Conservation (phyloP, 2,329 filamentous ascomycete genomes). For the Xylariaceae sp. region DNA sequence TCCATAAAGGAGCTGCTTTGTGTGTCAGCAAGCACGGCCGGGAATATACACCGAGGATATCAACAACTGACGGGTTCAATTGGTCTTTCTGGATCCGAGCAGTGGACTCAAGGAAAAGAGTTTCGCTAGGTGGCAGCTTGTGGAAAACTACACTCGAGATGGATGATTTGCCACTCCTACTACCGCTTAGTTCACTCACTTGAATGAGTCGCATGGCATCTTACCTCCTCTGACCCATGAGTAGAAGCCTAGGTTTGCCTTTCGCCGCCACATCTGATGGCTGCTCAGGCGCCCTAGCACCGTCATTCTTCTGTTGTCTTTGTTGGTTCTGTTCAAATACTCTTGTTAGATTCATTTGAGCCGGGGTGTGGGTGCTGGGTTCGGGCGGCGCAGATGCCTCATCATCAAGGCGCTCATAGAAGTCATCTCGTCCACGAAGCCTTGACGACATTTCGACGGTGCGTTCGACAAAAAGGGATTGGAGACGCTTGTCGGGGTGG, state of each 20-base stretch:
- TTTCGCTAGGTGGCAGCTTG: slow-evolving; percentile 94
- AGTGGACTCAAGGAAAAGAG: slow-evolving; percentile 91
- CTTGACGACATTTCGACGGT: slow-evolving; percentile 24
- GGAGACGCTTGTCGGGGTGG: slow-evolving; percentile 18
- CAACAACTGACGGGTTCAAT: slow-evolving; percentile 69
- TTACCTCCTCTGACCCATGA: slow-evolving; percentile 95
- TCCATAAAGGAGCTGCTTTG: slow-evolving; percentile 87
- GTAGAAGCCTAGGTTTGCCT: slow-evolving; percentile 76
- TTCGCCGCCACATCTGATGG: slow-evolving; percentile 46
- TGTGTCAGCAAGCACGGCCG: slow-evolving; percentile 17
- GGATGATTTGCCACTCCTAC: slow-evolving; percentile 93
- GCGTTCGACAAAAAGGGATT: slow-evolving; percentile 5
- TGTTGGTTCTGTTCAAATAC: slow-evolving; percentile 58
- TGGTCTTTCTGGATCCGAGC: slow-evolving; percentile 91
- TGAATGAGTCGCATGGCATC: slow-evolving; percentile 19
- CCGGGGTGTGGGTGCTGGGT: slow-evolving; percentile 47
- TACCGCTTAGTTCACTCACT: slow-evolving; percentile 14
- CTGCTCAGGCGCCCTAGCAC: slow-evolving; percentile 41
- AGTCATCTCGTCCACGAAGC: slow-evolving; percentile 24
- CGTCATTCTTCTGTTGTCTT: slow-evolving; percentile 49
- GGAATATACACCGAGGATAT: neutral
- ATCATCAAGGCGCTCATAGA: slow-evolving; percentile 16
- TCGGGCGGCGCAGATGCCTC: slow-evolving; percentile 14
- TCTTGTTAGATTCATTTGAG: slow-evolving; percentile 61
- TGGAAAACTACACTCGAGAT: slow-evolving; percentile 99